phyloP scores from a whole-genome alignment of 73 alveolate species.

The Paramecium sexaurelia region DNA sequence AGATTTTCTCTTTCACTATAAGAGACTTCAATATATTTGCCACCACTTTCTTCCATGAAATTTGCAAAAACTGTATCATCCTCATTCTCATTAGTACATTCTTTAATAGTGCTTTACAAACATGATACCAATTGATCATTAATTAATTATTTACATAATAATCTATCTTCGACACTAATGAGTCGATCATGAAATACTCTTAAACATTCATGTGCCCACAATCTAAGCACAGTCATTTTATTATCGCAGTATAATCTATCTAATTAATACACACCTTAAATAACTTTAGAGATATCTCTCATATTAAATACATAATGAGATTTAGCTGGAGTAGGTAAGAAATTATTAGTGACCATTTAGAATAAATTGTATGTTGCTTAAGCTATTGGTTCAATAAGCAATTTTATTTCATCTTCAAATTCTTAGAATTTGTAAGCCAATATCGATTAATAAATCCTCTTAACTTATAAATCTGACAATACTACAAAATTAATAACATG shows the following conservation, averaged over 20 bases:
- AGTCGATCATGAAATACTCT: conserved; percentile 97
- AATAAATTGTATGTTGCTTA: conserved; percentile 61
- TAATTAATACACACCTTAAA: conserved; percentile 95
- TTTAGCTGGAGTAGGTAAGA: conserved; percentile 98
- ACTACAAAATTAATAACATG: conserved; percentile 79
- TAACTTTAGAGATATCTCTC: conserved; percentile 97
- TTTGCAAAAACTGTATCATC: conserved; percentile 80
- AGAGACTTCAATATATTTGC: conserved; percentile 87
- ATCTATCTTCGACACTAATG: conserved; percentile 88
- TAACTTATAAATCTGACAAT: conserved; percentile 86
- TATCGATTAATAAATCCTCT: conserved; percentile 84
- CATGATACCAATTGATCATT: conserved; percentile 80
- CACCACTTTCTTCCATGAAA: conserved; percentile 80
- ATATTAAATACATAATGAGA: conserved; percentile 98
- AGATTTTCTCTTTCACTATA: conserved; percentile 74
- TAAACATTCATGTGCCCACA: conserved; percentile 97
- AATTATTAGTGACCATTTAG: conserved; percentile 64
- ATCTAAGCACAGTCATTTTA: conserved; percentile 94
- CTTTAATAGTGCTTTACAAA: conserved; percentile 85
- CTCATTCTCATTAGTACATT: conserved; percentile 77
- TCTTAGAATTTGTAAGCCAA: conserved; percentile 78
- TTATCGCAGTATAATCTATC: conserved; percentile 88
- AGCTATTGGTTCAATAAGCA: conserved; percentile 71
- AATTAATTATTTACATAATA: conserved; percentile 78
- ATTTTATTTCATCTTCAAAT: conserved; percentile 87